phyloP scores from a whole-genome alignment of 2,329 filamentous ascomycete species.

The Diplodia sapinea region DNA sequence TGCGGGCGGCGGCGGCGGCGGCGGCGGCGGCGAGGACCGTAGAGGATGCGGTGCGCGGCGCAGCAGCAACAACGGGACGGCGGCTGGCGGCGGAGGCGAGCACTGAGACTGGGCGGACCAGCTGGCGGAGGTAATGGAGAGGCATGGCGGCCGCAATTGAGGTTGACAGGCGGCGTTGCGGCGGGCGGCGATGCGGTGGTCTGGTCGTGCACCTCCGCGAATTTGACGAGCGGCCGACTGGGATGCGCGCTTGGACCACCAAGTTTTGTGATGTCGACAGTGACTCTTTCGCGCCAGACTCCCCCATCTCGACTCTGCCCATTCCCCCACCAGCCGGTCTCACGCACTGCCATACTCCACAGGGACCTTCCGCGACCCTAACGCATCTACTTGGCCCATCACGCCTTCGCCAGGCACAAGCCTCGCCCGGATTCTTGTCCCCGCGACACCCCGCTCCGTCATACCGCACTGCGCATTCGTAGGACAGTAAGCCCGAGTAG shows the following conservation, averaged over 20 bases:
- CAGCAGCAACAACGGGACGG: neutral
- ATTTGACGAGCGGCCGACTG: slow-evolving; percentile 17
- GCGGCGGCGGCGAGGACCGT: slow-evolving; percentile 32
- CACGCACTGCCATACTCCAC: neutral
- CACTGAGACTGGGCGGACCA: slow-evolving; percentile 8
- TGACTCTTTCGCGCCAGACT: slow-evolving; percentile 16
- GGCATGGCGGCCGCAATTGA: slow-evolving; percentile 23
- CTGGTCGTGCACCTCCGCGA: slow-evolving; percentile 16
- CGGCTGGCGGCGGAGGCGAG: neutral
- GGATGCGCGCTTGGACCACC: slow-evolving; percentile 22
- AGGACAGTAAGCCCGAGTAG: neutral
- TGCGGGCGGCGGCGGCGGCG: slow-evolving; percentile 38
- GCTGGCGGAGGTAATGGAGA: slow-evolving; percentile 29
- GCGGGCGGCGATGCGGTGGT: slow-evolving; percentile 3
- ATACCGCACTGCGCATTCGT: neutral
- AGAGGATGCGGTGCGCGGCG: slow-evolving; percentile 23
- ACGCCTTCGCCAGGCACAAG: neutral
- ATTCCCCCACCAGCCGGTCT: neutral
- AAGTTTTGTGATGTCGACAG: slow-evolving; percentile 25
- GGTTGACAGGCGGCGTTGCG: neutral
- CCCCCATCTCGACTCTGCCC: neutral
- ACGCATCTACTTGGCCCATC: neutral
- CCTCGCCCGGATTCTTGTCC: neutral
- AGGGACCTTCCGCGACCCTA: neutral
- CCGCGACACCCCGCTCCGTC: slow-evolving; percentile 18